Conservation (phyloP, 352 stramenopile genomes). For the Globisporangium mamillatum region DNA sequence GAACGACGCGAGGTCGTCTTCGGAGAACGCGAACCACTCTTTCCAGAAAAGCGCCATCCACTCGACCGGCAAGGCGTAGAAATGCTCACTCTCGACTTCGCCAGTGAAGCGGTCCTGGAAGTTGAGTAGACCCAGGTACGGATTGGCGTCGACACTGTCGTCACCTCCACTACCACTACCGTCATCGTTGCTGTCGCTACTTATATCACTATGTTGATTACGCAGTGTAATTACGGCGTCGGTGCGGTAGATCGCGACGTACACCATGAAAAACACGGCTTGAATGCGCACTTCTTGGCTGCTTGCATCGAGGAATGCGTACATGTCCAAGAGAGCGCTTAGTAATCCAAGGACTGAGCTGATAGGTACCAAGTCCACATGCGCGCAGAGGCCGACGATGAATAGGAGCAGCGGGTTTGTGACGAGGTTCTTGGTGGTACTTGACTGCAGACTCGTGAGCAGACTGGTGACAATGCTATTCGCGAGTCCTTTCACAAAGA, state of each 20-base stretch:
- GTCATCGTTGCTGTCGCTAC: not conserved
- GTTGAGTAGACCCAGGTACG: conserved; percentile 16
- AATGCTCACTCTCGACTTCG: conserved; percentile 37
- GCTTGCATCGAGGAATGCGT: conserved; percentile 3
- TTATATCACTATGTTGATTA: not conserved
- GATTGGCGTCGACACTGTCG: not conserved
- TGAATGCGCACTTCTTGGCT: not conserved
- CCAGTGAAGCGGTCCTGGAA: conserved; percentile 37
- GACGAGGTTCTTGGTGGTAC: not conserved
- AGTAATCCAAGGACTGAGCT: conserved; percentile 28
- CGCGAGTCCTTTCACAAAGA: conserved; percentile 50
- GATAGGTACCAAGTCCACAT: conserved; percentile 38
- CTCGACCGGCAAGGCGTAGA: conserved; percentile 44
- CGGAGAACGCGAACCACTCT: conserved; percentile 41
- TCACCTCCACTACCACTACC: not conserved
- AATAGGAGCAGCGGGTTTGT: conserved; percentile 21
- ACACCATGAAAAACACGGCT: conserved; percentile 37
- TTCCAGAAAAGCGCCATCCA: conserved; percentile 57
- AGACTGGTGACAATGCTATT: conserved; percentile 22
- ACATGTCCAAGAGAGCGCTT: conserved; percentile 23
- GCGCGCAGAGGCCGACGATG: conserved; percentile 37
- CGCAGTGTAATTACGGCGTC: conserved; percentile 4
- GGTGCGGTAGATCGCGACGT: conserved; percentile 34
- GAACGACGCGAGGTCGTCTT: conserved; percentile 43
- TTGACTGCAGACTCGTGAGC: conserved; percentile 4